These are phyloP conservation scores for Amanita polypyramis DNA, from an alignment of 768 basidiomycete species.

Conservation along the genomic window DNA sequence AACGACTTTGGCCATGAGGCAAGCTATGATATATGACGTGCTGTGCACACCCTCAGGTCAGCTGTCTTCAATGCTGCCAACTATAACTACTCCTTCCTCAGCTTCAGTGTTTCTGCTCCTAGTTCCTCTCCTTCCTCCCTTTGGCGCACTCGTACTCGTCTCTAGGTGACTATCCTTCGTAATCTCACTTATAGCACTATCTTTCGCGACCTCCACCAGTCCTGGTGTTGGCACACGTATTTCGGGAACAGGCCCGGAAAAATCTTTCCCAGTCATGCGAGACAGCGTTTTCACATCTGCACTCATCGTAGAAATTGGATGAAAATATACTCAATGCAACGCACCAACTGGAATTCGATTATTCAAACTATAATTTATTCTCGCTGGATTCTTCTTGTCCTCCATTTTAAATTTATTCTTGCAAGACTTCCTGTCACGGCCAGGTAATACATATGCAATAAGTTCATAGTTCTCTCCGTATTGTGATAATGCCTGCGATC, in stretches of 20 bases:
- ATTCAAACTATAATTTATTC: slow-evolving; percentile 67
- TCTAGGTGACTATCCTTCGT: slow-evolving; percentile 6
- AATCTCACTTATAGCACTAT: slow-evolving; percentile 11
- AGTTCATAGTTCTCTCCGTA: slow-evolving; percentile 92
- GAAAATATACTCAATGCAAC: slow-evolving; percentile 13
- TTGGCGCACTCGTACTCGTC: slow-evolving; percentile 10
- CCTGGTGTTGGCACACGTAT: slow-evolving; percentile 36
- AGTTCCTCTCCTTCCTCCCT: slow-evolving; percentile 18
- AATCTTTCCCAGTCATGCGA: slow-evolving; percentile 79
- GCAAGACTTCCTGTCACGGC: slow-evolving; percentile 80
- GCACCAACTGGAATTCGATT: slow-evolving; percentile 69
- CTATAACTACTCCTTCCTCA: slow-evolving; percentile 25
- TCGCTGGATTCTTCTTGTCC: slow-evolving; percentile 69
- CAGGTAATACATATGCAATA: slow-evolving; percentile 77
- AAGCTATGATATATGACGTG: slow-evolving; percentile 2
- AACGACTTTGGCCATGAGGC: slow-evolving; percentile 25
- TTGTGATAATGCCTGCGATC: slow-evolving; percentile 69
- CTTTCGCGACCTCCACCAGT: slow-evolving; percentile 14
- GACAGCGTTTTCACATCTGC: slow-evolving; percentile 65
- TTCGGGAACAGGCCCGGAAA: slow-evolving; percentile 70
- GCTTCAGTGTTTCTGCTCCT: slow-evolving; percentile 11
- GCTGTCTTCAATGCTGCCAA: slow-evolving; percentile 16
- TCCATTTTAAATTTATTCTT: slow-evolving; percentile 91
- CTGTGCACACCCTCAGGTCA: neutral
- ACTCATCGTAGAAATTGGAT: neutral